Evolutionary conservation across 2,329 filamentous ascomycete genomes (phyloP), one percentile per base, ranked within the genome.

Genomic region (Phyllosticta citrichinensis): DNA sequence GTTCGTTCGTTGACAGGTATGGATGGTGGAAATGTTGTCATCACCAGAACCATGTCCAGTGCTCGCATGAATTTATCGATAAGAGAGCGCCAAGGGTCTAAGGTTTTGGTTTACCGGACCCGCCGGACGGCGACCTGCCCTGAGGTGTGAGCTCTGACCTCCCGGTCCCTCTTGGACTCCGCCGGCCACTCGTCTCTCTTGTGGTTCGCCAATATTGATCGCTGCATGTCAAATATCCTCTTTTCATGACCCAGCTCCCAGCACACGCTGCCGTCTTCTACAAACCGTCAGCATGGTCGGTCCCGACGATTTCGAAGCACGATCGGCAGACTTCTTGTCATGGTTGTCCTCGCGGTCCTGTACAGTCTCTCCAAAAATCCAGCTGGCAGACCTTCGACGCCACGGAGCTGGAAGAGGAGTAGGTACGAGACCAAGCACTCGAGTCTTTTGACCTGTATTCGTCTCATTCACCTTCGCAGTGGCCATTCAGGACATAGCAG

Each of bases 401-500:
- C 73, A 74, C 64, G 77, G 79, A 69, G 80, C 81, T 67, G 85
- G 85, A 62, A 77, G 85, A 76, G 85, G 84, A 66, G 80, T 87
- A 67, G 79, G 85, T 87, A 80, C 71, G 81, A 77, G 63, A 61
- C 33, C 57, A 47, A 19, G 52, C 5, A 17, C 33, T 40, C 33
- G 33, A 40, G 33, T 17, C 54, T 25, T 20, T 47, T 10, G 3
- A 25, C 25, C 25, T 9, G 20, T 50, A 6, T 20, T 14, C 20
- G 10, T n/a, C 35, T 53, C 35, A 25, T 62, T 30, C 20, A 5
- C 6, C 35, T 33, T 24, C 40, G 22, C 65, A 93, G 89, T 95
- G 67, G 88, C 91, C 25, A 81, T 76, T 22, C 72, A 80, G 62
- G 83, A 90, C 64, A 89, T 96, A 59, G 75, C 79, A 19, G 81